These are phyloP conservation scores for Teratosphaeria viscida DNA, from an alignment of 2,329 filamentous ascomycete species.

Conservation along the genomic window DNA sequence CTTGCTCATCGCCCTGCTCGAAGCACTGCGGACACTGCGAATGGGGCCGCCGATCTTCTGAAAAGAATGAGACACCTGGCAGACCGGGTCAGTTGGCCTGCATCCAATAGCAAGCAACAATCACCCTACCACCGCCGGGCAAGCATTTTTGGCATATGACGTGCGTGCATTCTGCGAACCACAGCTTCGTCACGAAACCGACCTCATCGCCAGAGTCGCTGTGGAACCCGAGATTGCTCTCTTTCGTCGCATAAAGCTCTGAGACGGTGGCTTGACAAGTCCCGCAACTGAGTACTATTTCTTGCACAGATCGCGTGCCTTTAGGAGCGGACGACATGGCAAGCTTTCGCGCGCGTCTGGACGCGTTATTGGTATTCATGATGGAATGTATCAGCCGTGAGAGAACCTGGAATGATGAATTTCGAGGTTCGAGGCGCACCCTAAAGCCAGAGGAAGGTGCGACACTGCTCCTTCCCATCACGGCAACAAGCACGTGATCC, in stretches of 20 bases:
- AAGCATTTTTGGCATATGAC: constrained; percentile 40
- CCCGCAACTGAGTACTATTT: constrained; percentile 38
- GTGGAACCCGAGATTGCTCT: constrained; percentile 24
- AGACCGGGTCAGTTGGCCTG: neutral
- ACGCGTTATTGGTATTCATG: neutral
- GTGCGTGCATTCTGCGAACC: constrained; percentile 40
- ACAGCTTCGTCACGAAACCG: constrained; percentile 34
- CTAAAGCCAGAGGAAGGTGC: constrained; percentile 1
- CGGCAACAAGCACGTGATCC: neutral
- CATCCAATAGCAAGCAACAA: neutral
- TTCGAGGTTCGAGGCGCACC: neutral
- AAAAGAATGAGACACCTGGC: constrained; percentile 37
- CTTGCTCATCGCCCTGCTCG: constrained; percentile 24
- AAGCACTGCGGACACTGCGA: constrained; percentile 38
- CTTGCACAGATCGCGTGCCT: neutral
- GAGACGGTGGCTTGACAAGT: constrained; percentile 37
- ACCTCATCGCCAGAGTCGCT: constrained; percentile 20
- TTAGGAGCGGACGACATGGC: constrained; percentile 6
- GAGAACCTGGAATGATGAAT: neutral
- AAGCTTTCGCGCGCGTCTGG: neutral
- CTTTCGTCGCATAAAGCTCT: constrained; percentile 33
- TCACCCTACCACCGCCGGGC: constrained; percentile 36
- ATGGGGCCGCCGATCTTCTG: constrained; percentile 28
- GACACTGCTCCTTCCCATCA: neutral
- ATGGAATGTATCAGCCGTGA: neutral